Evolutionary conservation across 208 protist genomes (phyloP), one percentile per base, ranked within the genome.

Genomic region (Vickermania spadyakhi): DNA sequence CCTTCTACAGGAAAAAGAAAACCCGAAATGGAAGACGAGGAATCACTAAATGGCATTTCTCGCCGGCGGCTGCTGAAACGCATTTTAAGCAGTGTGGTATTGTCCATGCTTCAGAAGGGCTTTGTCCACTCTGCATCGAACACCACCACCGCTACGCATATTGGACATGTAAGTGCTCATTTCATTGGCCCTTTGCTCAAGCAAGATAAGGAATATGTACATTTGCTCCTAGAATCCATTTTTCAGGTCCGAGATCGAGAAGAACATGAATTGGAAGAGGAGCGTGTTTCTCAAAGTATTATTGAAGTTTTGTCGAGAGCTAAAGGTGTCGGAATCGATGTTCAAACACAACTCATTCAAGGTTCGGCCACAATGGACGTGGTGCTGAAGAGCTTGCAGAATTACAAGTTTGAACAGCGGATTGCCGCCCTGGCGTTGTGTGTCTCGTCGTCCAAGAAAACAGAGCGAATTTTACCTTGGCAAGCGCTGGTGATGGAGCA

Each of bases 161-260:
- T 95, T 28, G 88, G 82, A 21, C 79, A 86, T 60, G 76, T 89
- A 36, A 70, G 82, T 1, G 73, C 84, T 0, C 82, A 93, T 70
- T 86, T 92, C 66, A 71, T 91, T n/a, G 73, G 62, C 0, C 89
- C 89, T 28, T 72, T 86, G 53, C 60, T 95, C n/a, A 80, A 81
- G 54, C 67, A 77, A 14, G 56, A 75, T 45, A 45, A 45, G 36
- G 36, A 7, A n/a, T 18, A n/a, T 7, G 7, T 45, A 14, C 28
- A 50, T 1, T 11, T 41, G 3, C 60, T 70, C 18, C 31, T 85
- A 45, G 49, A n/a, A 7, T 3, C 13, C 22, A 57, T 85, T 7
- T 50, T 83, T 5, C n/a, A 74, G 2, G 49, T 55, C 3, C 11
- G 85, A n/a, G 22, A 7, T 21, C 3, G 18, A 50, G 5, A 21